Evolutionary conservation across 106 monocot species (phyloP), one percentile per base, ranked within the genome.

Genomic region (Acanthochlamys bracteata): DNA sequence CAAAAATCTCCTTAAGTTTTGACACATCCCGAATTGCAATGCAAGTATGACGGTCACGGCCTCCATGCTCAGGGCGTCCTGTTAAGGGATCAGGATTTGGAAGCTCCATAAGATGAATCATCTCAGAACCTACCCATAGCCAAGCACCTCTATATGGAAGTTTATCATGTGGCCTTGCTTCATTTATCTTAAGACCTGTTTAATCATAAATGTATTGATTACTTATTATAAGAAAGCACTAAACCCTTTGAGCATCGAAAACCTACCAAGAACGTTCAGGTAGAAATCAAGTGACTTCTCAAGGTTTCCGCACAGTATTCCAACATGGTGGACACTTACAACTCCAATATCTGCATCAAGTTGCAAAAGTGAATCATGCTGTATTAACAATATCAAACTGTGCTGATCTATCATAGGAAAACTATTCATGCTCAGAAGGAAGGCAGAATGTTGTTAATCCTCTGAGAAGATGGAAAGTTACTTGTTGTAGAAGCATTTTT

Each of bases 101-200:
- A 66, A 96, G 90, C 74, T 96, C 96, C 96, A 96, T 96, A 67
- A 96, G 76, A 67, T 96, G 96, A 71, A 96, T 91, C 96, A 96
- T 96, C 76, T 96, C 90, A 41, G 82, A 74, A 66, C 96, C 90
- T 20, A 96, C 88, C 96, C 90, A 96, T 16, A 96, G 59, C 96
- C 96, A 96, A 71, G 90, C 91, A 41, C 96, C 96, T 79, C 91
- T 80, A n/a, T 91, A 96, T 6, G 96, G 96, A 70, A 96, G 86
- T 68, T 96, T 96, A 41, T 88, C 83, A 68, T 84, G 71, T 14
- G 96, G 90, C 76, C 96, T 84, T 56, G 84, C 88, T 60, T 85
- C 84, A 77, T 96, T 96, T 66, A 96, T 79, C 82, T 88, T 64
- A 61, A 96, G 87, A 61, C 96, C 96, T 96, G 57, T 63, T 63